Percentiles rank a stretch among this genome's conserved stretches.
Conservation (phyloP, 441 rosid species). For the Omphalea diandra region DNA sequence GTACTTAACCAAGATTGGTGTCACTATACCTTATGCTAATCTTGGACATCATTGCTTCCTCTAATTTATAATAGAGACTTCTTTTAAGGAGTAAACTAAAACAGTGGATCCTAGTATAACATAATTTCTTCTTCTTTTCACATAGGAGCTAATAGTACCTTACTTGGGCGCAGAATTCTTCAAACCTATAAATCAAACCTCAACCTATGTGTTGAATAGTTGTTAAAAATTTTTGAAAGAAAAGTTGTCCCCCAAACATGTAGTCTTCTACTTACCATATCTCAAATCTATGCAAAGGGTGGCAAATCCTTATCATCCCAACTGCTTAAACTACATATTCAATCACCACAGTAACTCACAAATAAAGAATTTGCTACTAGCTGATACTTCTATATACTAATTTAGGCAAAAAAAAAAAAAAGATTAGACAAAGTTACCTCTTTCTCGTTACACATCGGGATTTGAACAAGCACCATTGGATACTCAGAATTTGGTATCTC, state of each 20-base stretch:
- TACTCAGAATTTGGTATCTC: conserved; percentile 51
- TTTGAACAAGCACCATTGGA: conserved; percentile 98
- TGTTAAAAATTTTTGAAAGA: not conserved
- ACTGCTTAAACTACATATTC: not conserved
- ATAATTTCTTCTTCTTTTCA: not conserved
- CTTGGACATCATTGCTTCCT: not conserved
- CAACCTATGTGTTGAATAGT: not conserved
- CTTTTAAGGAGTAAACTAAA: not conserved
- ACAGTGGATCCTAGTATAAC: conserved; percentile 6
- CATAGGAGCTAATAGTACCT: not conserved
- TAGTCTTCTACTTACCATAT: conserved; percentile 1
- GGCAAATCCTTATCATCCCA: not conserved
- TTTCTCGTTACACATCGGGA: conserved; percentile 92
- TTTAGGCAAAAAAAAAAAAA: not conserved
- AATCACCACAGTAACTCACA: not conserved
- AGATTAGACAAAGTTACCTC: conserved; percentile 49
- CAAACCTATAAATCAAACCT: not conserved
- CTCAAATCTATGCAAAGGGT: conserved; percentile 10
- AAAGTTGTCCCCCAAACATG: no score
- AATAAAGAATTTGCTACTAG: not conserved
- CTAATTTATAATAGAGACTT: not conserved
- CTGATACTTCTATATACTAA: not conserved
- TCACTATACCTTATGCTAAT: not conserved
- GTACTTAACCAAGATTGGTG: not conserved
- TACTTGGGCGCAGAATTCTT: not conserved